Conservation (phyloP, 2,329 filamentous ascomycete genomes). For the Trichoderma brevicompactum region DNA sequence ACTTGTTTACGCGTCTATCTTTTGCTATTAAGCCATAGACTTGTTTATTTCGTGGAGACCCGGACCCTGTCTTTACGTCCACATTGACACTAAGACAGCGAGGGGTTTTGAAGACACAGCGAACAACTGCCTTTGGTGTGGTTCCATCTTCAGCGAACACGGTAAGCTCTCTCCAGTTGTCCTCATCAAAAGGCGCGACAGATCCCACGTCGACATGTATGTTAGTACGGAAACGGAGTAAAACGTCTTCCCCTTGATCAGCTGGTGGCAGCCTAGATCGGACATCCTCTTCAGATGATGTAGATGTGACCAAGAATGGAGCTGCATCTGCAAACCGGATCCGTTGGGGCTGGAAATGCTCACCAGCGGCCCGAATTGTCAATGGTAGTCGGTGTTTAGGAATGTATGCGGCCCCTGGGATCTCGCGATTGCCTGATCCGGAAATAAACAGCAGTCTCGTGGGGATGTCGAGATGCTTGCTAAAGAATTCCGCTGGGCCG, state of each 20-base stretch:
- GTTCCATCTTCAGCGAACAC: constrained; percentile 25
- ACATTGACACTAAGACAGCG: constrained; percentile 33
- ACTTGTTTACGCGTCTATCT: constrained; percentile 32
- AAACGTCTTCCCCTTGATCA: constrained; percentile 29
- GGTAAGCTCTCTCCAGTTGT: constrained; percentile 31
- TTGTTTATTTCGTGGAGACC: constrained; percentile 27
- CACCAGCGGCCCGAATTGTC: constrained; percentile 27
- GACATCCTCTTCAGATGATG: constrained; percentile 32
- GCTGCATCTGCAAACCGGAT: constrained; percentile 33
- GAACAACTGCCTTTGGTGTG: constrained; percentile 30
- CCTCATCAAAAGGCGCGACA: constrained; percentile 30
- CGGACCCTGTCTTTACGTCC: constrained; percentile 29
- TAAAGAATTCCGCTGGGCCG: constrained; percentile 31
- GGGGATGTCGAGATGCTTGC: constrained; percentile 32
- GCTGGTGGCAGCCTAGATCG: constrained; percentile 26
- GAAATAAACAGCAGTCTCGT: constrained; percentile 30
- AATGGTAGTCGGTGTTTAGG: constrained; percentile 27
- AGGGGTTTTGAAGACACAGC: constrained; percentile 32
- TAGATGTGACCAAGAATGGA: constrained; percentile 31
- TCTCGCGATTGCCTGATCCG: constrained; percentile 29
- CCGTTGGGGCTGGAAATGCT: constrained; percentile 28
- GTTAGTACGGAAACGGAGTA: constrained; percentile 31
- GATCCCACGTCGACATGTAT: constrained; percentile 32
- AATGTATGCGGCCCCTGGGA: constrained; percentile 31
- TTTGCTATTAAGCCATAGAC: constrained; percentile 32